These are phyloP conservation scores for Dillenia suffruticosa DNA, from an alignment of 164 flowering plant genomes.

Conservation along the genomic window DNA sequence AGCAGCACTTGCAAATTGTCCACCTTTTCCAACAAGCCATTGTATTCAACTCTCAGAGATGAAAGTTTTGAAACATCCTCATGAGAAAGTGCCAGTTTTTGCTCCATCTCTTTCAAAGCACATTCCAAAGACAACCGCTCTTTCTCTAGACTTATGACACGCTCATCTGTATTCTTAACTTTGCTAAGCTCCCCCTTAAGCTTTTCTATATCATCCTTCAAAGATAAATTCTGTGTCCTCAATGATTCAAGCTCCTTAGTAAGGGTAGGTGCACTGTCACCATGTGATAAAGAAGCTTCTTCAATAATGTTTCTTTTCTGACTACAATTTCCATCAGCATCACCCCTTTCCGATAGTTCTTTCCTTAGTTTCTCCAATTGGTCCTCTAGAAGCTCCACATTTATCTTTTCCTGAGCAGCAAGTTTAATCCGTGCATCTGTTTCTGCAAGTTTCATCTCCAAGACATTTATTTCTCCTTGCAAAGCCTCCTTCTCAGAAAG, in stretches of 20 bases:
- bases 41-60: constrained; percentile 55
- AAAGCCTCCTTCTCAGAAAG: constrained; percentile 69
- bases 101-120: constrained; percentile 60
- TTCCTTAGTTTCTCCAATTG: constrained; percentile 63
- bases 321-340: constrained; percentile 18
- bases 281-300: constrained; percentile 11
- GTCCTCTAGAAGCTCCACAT: constrained; percentile 60
- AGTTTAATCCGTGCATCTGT: constrained; percentile 79
- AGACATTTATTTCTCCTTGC: constrained; percentile 72
- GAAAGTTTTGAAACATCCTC: constrained; percentile 69
- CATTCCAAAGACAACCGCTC: constrained; percentile 52
- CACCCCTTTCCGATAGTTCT: constrained; percentile 43
- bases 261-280: constrained; percentile 27
- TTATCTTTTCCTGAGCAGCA: constrained; percentile 82
- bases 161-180: constrained; percentile 58
- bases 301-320: constrained; percentile 10
- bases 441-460: constrained; percentile 84
- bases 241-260: constrained; percentile 56
- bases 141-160: constrained; percentile 54
- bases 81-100: constrained; percentile 52
- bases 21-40: constrained; percentile 58
- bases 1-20: constrained; percentile 63
- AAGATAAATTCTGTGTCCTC: constrained; percentile 52
- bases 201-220: constrained; percentile 57
- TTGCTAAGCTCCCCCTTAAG: constrained; percentile 44